Conservation (phyloP, 2,329 filamentous ascomycete species). For the Botrytis hyacinthi region DNA sequence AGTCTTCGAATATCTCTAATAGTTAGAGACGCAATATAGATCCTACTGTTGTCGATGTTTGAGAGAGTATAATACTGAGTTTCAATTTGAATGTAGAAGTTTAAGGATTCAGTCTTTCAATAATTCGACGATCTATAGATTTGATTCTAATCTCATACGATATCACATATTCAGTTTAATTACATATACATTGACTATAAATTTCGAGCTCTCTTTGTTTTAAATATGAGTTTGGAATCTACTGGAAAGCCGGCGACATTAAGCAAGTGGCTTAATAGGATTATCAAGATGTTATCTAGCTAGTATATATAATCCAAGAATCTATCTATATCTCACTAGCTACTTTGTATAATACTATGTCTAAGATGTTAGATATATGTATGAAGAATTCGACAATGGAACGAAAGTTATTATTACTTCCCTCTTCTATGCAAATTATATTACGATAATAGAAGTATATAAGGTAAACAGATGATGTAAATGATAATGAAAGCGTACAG, state of each 20-base stretch:
- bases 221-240: no score
- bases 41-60: neutral
- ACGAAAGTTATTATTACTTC: neutral
- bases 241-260: fast-evolving
- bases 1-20: neutral
- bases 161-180: neutral
- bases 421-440: no score
- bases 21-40: neutral
- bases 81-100: no score
- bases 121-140: neutral
- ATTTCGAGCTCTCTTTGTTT: no score
- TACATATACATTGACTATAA: fast-evolving
- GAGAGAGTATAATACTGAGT: no score
- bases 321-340: neutral
- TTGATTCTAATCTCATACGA: neutral
- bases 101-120: no score
- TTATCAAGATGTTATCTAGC: no score
- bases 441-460: neutral
- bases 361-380: neutral
- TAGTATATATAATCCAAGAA: neutral
- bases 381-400: neutral
- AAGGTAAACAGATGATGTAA: neutral
- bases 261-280: no score
- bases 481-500: neutral
- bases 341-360: neutral